A percentile compares a stretch with the other conserved stretches of the same genome.
These are phyloP conservation scores for Stephania yunnanensis DNA, from an alignment of 164 flowering plant species.

Conservation along the genomic window DNA sequence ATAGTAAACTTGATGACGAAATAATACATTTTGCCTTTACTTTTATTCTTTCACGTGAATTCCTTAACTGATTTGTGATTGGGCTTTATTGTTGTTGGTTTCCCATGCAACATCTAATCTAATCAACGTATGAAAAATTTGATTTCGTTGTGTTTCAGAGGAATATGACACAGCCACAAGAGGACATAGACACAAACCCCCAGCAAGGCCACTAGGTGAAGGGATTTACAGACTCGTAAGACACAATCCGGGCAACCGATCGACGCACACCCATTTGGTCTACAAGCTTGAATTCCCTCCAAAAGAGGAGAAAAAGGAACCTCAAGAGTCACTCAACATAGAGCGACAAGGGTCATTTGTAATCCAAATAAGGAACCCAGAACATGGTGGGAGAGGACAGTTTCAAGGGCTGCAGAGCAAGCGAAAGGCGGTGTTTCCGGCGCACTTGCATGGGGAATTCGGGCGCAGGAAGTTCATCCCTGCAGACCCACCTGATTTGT, in stretches of 20 bases:
- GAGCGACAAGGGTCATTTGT: slow-evolving; percentile 60
- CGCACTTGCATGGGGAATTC: slow-evolving; percentile 54
- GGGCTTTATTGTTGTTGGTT: no score
- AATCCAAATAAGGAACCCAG: slow-evolving; percentile 75
- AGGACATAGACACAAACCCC: slow-evolving; percentile 40
- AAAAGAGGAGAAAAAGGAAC: slow-evolving; percentile 31
- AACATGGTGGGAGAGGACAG: slow-evolving; percentile 20
- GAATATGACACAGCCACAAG: slow-evolving; percentile 65
- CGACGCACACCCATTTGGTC: slow-evolving; percentile 63
- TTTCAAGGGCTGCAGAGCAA: slow-evolving; percentile 50
- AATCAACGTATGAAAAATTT: no score
- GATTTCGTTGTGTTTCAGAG: slow-evolving; percentile 22
- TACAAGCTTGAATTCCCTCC: slow-evolving; percentile 74
- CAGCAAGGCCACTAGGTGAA: slow-evolving; percentile 63
- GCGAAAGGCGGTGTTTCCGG: slow-evolving; percentile 65
- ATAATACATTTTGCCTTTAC: no score
- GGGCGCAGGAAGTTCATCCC: slow-evolving; percentile 34
- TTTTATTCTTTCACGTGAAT: no score
- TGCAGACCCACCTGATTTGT: slow-evolving; percentile 69
- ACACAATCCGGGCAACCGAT: slow-evolving; percentile 38
- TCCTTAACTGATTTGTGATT: no score
- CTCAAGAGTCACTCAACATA: slow-evolving; percentile 56
- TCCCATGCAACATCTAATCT: no score
- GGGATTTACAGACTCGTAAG: slow-evolving; percentile 62
- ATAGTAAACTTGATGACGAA: no score